phyloP scores from a whole-genome alignment of 495 filamentous ascomycete species.

The Podospora fimiseda region DNA sequence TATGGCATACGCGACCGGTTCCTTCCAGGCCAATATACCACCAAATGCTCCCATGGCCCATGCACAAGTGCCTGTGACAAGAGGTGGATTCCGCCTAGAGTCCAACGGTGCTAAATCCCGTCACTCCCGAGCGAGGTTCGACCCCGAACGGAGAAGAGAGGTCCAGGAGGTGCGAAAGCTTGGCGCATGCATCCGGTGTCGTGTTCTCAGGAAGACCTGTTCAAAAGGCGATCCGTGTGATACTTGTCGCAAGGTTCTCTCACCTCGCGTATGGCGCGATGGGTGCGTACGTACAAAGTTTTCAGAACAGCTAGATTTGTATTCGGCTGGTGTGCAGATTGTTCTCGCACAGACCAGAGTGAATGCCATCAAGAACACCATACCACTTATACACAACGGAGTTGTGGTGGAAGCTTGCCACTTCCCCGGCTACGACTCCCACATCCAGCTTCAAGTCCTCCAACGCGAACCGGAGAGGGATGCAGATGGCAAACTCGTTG shows the following conservation, averaged over 20 bases:
- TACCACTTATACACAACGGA: conserved; percentile 51
- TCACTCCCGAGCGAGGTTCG: conserved; percentile 59
- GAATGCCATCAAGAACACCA: conserved; percentile 50
- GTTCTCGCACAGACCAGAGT: conserved; percentile 62
- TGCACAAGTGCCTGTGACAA: conserved; percentile 17
- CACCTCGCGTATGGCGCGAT: conserved; percentile 72
- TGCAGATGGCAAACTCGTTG: conserved; percentile 28
- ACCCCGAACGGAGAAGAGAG: conserved; percentile 61
- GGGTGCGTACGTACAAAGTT: conserved; percentile 73
- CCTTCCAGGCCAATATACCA: conserved; percentile 19
- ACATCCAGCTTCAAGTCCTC: conserved; percentile 49
- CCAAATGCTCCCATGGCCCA: conserved; percentile 12
- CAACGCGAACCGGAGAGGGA: conserved; percentile 44
- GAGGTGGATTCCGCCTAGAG: conserved; percentile 40
- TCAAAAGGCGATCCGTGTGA: conserved; percentile 73
- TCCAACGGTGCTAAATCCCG: conserved; percentile 31
- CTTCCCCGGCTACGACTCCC: conserved; percentile 51
- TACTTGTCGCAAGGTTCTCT: conserved; percentile 71
- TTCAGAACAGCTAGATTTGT: conserved; percentile 65
- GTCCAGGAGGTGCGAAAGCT: conserved; percentile 74
- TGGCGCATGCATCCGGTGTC: conserved; percentile 79
- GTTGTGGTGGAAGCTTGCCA: conserved; percentile 64
- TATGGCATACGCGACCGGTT: conserved; percentile 34
- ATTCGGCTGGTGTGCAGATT: conserved; percentile 62
- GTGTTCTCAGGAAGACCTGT: conserved; percentile 82